A percentile compares a stretch with the other conserved stretches of the same genome.
Evolutionary conservation across 108 stramenopile species (phyloP).

Genomic region (Nitzschia sp.): DNA sequence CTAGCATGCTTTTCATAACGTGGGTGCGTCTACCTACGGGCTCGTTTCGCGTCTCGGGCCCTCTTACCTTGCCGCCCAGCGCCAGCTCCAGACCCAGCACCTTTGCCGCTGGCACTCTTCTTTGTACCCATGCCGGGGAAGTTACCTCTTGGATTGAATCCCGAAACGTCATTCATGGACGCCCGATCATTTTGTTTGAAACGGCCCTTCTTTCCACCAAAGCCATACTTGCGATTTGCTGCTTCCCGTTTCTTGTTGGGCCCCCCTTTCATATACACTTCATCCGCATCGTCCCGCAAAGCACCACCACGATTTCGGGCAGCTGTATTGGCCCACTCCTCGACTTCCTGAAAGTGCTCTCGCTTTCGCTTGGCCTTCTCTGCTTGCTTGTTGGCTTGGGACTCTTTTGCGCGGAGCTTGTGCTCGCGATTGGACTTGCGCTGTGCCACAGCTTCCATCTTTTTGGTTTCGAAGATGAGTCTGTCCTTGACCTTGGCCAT

Average conservation of each 20-base stretch:
- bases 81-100: slow-evolving; percentile 49
- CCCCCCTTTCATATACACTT: slow-evolving; percentile 19
- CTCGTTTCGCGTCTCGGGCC: slow-evolving; percentile 70
- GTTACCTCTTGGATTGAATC: slow-evolving; percentile 80
- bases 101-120: slow-evolving; percentile 41
- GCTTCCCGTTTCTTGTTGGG: slow-evolving; percentile 63
- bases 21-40: slow-evolving; percentile 30
- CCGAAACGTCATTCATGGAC: slow-evolving; percentile 76
- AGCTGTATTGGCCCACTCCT: slow-evolving; percentile 88
- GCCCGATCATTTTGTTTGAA: slow-evolving; percentile 89
- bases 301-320: slow-evolving; percentile 59
- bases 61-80: slow-evolving; percentile 74
- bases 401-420: slow-evolving; percentile 56
- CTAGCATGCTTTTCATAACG: too few species aligned
- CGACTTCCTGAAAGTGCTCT: slow-evolving; percentile 77
- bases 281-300: slow-evolving; percentile 59
- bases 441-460: slow-evolving; percentile 96
- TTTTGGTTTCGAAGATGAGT: slow-evolving; percentile 97
- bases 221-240: slow-evolving; percentile 79
- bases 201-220: slow-evolving; percentile 81
- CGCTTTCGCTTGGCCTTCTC: slow-evolving; percentile 92
- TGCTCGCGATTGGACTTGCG: slow-evolving; percentile 61
- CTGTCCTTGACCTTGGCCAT: slow-evolving; percentile 97
- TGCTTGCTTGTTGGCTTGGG: slow-evolving; percentile 77
- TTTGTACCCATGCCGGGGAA: slow-evolving; percentile 76